These are phyloP conservation scores for Fusarium nematophilum DNA, from an alignment of 2,329 filamentous ascomycete species.

Conservation along the genomic window DNA sequence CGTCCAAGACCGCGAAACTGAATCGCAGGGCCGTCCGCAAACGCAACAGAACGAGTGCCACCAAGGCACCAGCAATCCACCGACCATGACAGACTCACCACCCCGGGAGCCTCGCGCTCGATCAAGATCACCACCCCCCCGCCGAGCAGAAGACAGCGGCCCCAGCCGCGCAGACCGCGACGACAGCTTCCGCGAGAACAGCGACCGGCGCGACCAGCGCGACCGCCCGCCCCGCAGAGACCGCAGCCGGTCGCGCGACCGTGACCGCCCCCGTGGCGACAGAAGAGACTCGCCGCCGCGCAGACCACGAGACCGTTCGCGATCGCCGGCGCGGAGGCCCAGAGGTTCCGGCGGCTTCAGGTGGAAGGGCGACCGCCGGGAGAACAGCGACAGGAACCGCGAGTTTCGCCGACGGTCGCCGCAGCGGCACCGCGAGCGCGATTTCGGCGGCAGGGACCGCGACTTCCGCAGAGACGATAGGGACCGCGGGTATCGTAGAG, in stretches of 20 bases:
- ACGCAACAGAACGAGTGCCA: background rate
- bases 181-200: conserved; percentile 13
- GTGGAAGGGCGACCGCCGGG: conserved; percentile 43
- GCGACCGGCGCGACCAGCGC: conserved; percentile 12
- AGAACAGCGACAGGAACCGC: conserved; percentile 35
- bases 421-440: conserved; percentile 33
- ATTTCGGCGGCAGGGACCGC: conserved; percentile 36
- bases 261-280: conserved; percentile 24
- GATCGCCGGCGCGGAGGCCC: conserved; percentile 35
- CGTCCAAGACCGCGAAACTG: background rate
- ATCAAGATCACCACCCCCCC: conserved; percentile 28
- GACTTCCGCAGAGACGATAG: conserved; percentile 33
- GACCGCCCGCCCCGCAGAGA: conserved; percentile 14
- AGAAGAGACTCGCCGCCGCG: conserved; percentile 30
- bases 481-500: conserved; percentile 36
- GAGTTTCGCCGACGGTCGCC: conserved; percentile 41
- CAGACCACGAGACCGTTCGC: conserved; percentile 40
- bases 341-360: conserved; percentile 41
- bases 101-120: conserved; percentile 25
- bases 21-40: background rate
- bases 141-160: conserved; percentile 13
- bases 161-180: conserved; percentile 4
- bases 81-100: conserved; percentile 33
- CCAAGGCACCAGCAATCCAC: background rate
- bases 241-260: conserved; percentile 24